Evolutionary conservation across 1,284 basidiomycete species (phyloP).

Genomic region (Vanrija humicola): DNA sequence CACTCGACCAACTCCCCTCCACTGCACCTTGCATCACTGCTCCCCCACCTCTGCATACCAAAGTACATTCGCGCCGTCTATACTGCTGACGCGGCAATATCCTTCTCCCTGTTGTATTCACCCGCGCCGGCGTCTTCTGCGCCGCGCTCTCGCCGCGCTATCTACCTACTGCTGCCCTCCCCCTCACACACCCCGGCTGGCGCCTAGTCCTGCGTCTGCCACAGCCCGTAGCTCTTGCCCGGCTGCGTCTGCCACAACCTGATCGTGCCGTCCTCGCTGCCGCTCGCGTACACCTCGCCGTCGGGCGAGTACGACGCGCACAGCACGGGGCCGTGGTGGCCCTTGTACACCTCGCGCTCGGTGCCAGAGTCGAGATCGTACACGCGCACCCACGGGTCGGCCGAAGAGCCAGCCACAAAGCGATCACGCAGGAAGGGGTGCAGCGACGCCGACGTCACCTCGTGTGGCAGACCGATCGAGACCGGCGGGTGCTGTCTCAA

Average conservation of each 20-base stretch:
- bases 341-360: slow-evolving; percentile 88
- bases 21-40: too few relatives aligned
- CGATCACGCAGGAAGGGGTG: slow-evolving; percentile 84
- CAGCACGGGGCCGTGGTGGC: slow-evolving; percentile 96
- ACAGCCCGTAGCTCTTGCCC: slow-evolving; percentile 86
- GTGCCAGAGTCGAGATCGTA: slow-evolving; percentile 80
- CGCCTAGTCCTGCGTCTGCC: slow-evolving; percentile 61
- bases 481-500: slow-evolving; percentile 54
- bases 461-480: slow-evolving; percentile 61
- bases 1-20: too few relatives aligned
- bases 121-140: background rate
- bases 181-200: background rate
- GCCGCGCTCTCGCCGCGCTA: background rate
- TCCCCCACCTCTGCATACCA: too few relatives aligned
- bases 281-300: slow-evolving; percentile 96
- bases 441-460: slow-evolving; percentile 84
- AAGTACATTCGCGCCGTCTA: too few relatives aligned
- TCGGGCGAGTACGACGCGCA: slow-evolving; percentile 92
- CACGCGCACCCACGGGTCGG: slow-evolving; percentile 94
- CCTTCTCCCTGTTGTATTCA: too few relatives aligned
- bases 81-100: too few relatives aligned
- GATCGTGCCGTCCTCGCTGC: slow-evolving; percentile 77
- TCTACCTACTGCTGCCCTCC: background rate
- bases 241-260: slow-evolving; percentile 94
- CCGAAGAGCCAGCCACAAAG: slow-evolving; percentile 85